Conservation (phyloP, 345 rosid species). For the Anastatica hierochuntica region DNA sequence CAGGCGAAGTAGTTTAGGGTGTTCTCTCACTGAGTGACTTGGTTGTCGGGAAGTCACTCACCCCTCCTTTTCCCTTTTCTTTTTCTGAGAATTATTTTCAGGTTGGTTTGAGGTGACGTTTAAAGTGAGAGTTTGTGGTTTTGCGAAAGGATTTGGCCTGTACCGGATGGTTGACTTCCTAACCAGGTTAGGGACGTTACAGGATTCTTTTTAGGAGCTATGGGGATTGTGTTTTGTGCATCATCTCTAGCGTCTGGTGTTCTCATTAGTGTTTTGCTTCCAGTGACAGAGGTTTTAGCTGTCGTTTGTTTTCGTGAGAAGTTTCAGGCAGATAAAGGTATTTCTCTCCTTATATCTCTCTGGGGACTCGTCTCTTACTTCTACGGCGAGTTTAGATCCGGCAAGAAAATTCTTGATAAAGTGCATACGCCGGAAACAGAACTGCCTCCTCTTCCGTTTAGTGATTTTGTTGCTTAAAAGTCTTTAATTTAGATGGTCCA, state of each 20-base stretch:
- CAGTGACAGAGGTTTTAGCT: conserved; percentile 53
- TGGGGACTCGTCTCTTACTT: conserved; percentile 79
- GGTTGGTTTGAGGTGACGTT: too few relatives aligned
- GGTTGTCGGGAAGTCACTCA: too few relatives aligned
- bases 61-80: too few relatives aligned
- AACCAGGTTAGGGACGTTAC: too few relatives aligned
- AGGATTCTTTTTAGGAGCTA: conserved; percentile 45
- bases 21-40: too few relatives aligned
- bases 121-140: too few relatives aligned
- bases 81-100: too few relatives aligned
- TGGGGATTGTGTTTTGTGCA: conserved; percentile 48
- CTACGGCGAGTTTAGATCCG: conserved; percentile 47
- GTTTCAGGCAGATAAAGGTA: conserved; percentile 56
- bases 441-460: conserved; percentile 1
- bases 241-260: conserved; percentile 53
- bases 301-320: conserved; percentile 55
- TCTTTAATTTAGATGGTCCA: too few relatives aligned
- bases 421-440: conserved; percentile 16
- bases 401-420: conserved; percentile 14
- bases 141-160: too few relatives aligned
- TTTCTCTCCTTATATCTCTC: conserved; percentile 52
- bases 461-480: neutral
- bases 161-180: too few relatives aligned
- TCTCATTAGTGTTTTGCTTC: conserved; percentile 38
- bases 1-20: too few relatives aligned